These are phyloP conservation scores for Sodiomyces alkalinus DNA, from an alignment of 2,329 filamentous ascomycete genomes.

Conservation along the genomic window DNA sequence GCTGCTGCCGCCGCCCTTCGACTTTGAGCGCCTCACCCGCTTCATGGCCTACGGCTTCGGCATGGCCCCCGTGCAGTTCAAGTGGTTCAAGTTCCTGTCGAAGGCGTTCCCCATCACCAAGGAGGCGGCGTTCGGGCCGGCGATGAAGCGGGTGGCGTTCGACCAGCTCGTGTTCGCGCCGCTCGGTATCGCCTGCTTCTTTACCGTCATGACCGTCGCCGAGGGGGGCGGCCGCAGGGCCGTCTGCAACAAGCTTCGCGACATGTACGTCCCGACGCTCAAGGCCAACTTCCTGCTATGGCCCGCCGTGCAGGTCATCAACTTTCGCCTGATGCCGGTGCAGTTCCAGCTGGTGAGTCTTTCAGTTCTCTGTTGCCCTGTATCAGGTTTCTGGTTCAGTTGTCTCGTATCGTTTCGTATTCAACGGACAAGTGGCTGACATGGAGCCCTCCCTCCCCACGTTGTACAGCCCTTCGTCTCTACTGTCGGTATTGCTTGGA, in stretches of 20 bases:
- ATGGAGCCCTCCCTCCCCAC: no score
- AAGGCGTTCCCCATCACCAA: constrained; percentile 74
- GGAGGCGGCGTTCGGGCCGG: constrained; percentile 51
- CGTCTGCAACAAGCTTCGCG: constrained; percentile 69
- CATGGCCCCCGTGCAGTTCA: constrained; percentile 90
- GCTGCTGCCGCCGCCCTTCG: constrained; percentile 64
- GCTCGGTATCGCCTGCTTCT: constrained; percentile 74
- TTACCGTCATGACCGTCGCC: constrained; percentile 89
- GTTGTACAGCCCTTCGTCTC: constrained; percentile 93
- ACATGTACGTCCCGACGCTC: constrained; percentile 85
- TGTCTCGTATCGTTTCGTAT: no score
- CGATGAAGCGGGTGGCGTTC: constrained; percentile 77
- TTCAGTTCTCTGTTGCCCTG: no score
- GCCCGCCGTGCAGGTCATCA: constrained; percentile 91
- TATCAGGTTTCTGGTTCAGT: no score
- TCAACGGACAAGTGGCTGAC: no score
- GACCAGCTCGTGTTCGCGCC: constrained; percentile 93
- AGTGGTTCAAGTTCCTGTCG: constrained; percentile 84
- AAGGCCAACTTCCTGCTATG: constrained; percentile 94
- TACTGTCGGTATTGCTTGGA: constrained; percentile 92
- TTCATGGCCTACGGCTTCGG: constrained; percentile 97
- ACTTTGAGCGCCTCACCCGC: constrained; percentile 84
- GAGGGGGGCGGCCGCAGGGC: constrained; percentile 79
- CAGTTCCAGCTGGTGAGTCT: constrained; percentile 84
- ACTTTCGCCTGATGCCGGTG: constrained; percentile 88